Base-by-base conservation (phyloP, 352 stramenopile genomes). In the Phytophthora crassamura region DNA sequence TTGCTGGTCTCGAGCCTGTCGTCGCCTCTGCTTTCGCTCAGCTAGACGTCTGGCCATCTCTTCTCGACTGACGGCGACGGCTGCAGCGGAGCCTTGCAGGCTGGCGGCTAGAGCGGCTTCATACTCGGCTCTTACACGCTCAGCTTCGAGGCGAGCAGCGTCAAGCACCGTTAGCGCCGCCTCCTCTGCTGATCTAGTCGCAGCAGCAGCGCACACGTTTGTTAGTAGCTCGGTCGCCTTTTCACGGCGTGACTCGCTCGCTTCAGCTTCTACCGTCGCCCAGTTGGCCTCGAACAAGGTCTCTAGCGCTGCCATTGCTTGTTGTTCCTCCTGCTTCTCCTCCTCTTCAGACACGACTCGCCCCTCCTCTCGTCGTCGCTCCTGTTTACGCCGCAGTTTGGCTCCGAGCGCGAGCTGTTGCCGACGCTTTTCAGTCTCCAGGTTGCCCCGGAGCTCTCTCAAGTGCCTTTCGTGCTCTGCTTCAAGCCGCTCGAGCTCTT, bases 401-500 rank as follows among this genome's bases (percentile, higher is more conserved):
- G 76, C 70, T 14, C 36, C 49, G 7, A 82, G 45, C 14, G 58
- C 58, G 33, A 61, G 51, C 22, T 68, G 48, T 28, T 80, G 69
- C 5, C 60, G 59, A 35, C 67, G 41, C 35, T 77, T 77, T 18
- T 81, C 65, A 8, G 54, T 41, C 9, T 69, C 50, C 4, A 77
- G 16, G 15, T 22, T 47, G 0, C 41, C 30, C 0, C 42, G 65
- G 6, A 81, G 63, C 20, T 75, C 62, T 16, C 30, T 32, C 12
- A 70, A 55, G n/a, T 72, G 50, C 20, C 34, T 32, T n/a, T 55
- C 39, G 16, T 78, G 66, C 43, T 80, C 72, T 8, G 33, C 48
- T 18, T 50, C 55, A 40, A 81, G 56, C 14, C 69, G 57, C 7
- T 22, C 57, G 7, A 84, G 57, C 33, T 81, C 65, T 16, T 75